Evolutionary conservation across 1,139 yeast genomes (phyloP).

Genomic region (Waltiozyma sp.): DNA sequence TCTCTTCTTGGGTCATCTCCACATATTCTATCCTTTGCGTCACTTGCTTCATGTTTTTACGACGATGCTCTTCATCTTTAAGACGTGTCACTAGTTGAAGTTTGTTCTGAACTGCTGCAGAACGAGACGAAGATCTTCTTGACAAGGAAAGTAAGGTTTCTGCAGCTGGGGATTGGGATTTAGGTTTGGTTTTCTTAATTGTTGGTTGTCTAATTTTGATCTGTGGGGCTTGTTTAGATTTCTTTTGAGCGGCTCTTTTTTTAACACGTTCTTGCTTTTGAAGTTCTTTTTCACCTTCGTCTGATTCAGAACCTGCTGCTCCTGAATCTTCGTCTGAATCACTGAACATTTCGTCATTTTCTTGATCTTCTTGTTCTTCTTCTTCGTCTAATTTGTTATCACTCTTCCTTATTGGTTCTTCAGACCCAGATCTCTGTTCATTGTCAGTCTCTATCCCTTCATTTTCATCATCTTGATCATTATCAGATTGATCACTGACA

Average conservation of each 20-base stretch:
- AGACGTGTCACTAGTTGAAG: constrained; percentile 67
- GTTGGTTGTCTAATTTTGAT: constrained; percentile 26
- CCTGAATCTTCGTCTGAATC: constrained; percentile 19
- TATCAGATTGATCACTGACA: constrained; percentile 24
- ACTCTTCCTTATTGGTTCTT: constrained; percentile 40
- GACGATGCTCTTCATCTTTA: constrained; percentile 57
- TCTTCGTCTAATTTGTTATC: constrained; percentile 15
- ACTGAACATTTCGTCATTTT: constrained; percentile 20
- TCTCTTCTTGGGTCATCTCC: constrained; percentile 75
- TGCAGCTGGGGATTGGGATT: constrained; percentile 26
- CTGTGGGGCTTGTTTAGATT: constrained; percentile 30
- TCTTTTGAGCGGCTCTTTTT: constrained; percentile 30
- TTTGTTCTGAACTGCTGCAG: constrained; percentile 70
- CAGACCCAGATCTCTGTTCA: constrained; percentile 55
- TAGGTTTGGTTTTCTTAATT: constrained; percentile 15
- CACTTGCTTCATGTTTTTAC: constrained; percentile 33
- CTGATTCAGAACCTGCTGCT: constrained; percentile 30
- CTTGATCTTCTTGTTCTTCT: constrained; percentile 19
- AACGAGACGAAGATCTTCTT: constrained; percentile 70
- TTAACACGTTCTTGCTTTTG: constrained; percentile 38
- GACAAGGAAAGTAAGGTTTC: constrained; percentile 37
- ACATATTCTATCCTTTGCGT: constrained; percentile 27
- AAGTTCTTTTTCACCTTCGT: constrained; percentile 58
- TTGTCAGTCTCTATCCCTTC: constrained; percentile 39
- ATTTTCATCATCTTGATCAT: too few species aligned